phyloP scores from a whole-genome alignment of 1,284 basidiomycete species.

The Apiotrichum brassicae region DNA sequence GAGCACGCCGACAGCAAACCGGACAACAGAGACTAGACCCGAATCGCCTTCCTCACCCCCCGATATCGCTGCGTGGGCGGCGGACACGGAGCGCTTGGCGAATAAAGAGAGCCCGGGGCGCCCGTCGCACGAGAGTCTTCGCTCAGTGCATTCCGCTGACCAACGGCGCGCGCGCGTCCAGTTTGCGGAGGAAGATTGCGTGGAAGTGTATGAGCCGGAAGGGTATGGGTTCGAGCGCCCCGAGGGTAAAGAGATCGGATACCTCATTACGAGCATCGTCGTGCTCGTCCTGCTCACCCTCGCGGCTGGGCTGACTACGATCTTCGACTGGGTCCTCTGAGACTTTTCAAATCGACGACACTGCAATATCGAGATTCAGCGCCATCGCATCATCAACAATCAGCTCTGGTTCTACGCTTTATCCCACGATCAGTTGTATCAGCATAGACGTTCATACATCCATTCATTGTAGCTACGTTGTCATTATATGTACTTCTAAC shows the following conservation, averaged over 20 bases:
- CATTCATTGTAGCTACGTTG: too few species aligned
- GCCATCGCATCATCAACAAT: too few species aligned
- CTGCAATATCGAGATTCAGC: too few species aligned
- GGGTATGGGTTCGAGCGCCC: conserved; percentile 29
- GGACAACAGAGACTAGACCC: too few species aligned
- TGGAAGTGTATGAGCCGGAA: conserved; percentile 1
- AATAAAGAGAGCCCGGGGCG: too few species aligned
- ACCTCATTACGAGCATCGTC: conserved; percentile 21
- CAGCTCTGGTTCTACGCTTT: too few species aligned
- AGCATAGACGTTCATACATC: too few species aligned
- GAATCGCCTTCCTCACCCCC: too few species aligned
- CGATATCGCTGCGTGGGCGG: neutral
- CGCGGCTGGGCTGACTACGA: conserved; percentile 36
- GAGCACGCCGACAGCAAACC: too few species aligned
- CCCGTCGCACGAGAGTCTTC: too few species aligned
- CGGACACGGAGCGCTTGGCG: neutral
- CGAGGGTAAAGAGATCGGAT: conserved; percentile 25
- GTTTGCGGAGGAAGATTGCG: conserved; percentile 5
- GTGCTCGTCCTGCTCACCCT: conserved; percentile 26
- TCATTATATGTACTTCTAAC: neutral
- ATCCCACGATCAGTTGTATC: too few species aligned
- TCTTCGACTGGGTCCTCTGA: conserved; percentile 42
- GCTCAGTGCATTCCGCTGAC: neutral
- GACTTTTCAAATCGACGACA: too few species aligned
- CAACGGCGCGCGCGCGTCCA: neutral